Conservation (phyloP, 192 early-diverging fungal species). For the Coemansia erecta region DNA sequence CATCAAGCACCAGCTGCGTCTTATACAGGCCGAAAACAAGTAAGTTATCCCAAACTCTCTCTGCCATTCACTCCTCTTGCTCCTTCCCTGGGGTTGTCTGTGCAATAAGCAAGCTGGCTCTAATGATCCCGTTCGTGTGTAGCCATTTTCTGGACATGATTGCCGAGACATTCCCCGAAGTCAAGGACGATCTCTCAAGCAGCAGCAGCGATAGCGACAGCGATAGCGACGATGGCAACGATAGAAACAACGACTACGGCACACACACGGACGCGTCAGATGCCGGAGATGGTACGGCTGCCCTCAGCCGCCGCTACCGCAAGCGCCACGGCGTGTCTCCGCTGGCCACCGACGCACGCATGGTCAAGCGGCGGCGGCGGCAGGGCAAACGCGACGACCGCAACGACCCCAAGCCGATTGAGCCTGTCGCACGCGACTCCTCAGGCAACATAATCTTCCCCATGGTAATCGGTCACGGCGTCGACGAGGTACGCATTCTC, state of each 20-base stretch:
- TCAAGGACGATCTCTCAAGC: slow-evolving; percentile 36
- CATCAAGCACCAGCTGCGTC: slow-evolving; percentile 21
- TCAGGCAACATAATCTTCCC: slow-evolving; percentile 58
- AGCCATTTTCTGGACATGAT: slow-evolving; percentile 52
- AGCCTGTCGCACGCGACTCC: slow-evolving; percentile 54
- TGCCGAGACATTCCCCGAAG: slow-evolving; percentile 35
- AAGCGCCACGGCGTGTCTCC: background rate
- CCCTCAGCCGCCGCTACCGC: background rate
- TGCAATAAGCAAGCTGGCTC: no score
- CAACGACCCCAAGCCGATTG: slow-evolving; percentile 57
- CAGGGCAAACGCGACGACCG: slow-evolving; percentile 61
- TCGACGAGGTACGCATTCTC: slow-evolving; percentile 61
- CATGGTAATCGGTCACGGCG: slow-evolving; percentile 59
- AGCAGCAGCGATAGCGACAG: slow-evolving; percentile 5
- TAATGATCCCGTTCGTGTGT: slow-evolving; percentile 9
- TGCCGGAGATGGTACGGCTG: background rate
- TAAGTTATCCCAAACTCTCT: slow-evolving; percentile 19
- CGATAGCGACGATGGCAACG: background rate
- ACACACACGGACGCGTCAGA: background rate
- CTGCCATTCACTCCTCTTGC: background rate
- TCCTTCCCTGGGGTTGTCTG: background rate
- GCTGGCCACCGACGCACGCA: background rate
- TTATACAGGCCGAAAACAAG: slow-evolving; percentile 43
- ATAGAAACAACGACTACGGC: slow-evolving; percentile 6
- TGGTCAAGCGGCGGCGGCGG: slow-evolving; percentile 44